Conservation (phyloP, 257 asterid species). For the Solanum etuberosum region DNA sequence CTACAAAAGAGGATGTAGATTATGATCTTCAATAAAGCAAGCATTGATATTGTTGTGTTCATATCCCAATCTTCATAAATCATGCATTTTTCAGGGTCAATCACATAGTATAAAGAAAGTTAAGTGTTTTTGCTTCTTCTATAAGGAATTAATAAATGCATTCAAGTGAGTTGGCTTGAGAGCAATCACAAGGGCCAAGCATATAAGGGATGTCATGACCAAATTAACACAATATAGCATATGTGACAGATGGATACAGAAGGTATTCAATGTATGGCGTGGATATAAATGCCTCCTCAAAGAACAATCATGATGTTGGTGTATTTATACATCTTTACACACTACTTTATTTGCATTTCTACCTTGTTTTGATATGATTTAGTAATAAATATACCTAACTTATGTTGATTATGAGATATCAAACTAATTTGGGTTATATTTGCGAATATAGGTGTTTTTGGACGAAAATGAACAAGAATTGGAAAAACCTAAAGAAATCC, state of each 20-base stretch:
- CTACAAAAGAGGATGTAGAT: background rate
- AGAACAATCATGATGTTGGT: background rate
- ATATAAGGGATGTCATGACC: background rate
- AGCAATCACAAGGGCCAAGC: background rate
- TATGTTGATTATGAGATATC: background rate
- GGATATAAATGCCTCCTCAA: background rate
- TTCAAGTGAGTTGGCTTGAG: background rate
- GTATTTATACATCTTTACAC: background rate
- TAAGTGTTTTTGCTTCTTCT: background rate
- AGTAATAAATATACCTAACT: background rate
- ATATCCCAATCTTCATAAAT: background rate
- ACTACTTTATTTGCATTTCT: background rate
- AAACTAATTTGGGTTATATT: background rate
- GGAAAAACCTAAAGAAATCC: background rate
- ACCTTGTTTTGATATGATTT: background rate
- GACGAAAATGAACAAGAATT: background rate
- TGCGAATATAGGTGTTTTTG: background rate
- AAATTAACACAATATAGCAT: background rate
- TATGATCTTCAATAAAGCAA: background rate
- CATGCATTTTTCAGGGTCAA: background rate
- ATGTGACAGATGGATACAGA: background rate
- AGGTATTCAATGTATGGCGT: background rate
- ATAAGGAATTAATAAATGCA: background rate
- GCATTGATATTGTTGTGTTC: background rate
- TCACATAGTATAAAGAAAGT: background rate